Conservation (phyloP, 1,284 basidiomycete species). For the Fomitopsis pinicola region DNA sequence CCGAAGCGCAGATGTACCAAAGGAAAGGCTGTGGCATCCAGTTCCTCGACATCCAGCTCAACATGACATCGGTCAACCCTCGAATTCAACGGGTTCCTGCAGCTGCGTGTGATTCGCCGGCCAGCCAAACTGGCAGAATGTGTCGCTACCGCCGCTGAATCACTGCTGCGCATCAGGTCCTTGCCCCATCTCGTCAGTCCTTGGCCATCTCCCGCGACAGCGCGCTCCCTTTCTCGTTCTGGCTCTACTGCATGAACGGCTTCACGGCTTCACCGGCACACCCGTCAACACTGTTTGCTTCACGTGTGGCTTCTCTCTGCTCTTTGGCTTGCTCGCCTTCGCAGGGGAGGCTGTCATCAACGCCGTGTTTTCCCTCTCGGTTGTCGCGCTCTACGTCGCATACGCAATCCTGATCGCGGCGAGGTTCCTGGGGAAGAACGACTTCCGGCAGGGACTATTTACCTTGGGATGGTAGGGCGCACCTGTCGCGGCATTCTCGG, state of each 20-base stretch:
- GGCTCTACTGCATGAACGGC: conserved; percentile 70
- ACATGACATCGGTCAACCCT: too few relatives aligned
- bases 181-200: conserved; percentile 47
- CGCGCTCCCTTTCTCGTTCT: conserved; percentile 69
- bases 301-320: conserved; percentile 37
- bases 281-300: conserved; percentile 70
- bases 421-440: conserved; percentile 36
- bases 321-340: conserved; percentile 56
- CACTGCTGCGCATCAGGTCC: conserved; percentile 29
- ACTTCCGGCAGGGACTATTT: conserved; percentile 69
- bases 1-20: too few relatives aligned
- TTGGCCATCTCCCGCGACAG: conserved; percentile 63
- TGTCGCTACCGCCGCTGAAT: too few relatives aligned
- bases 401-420: conserved; percentile 46
- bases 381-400: conserved; percentile 50
- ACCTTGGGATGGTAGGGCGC: conserved; percentile 27
- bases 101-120: too few relatives aligned
- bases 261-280: conserved; percentile 53
- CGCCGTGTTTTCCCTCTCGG: conserved; percentile 59
- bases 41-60: too few relatives aligned
- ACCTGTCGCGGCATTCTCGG: conserved; percentile 46
- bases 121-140: too few relatives aligned
- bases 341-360: conserved; percentile 61
- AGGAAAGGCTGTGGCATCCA: too few relatives aligned
- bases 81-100: too few relatives aligned